A percentile compares a stretch with the other conserved stretches of the same genome.
phyloP scores from a whole-genome alignment of 331 rosid genomes.

The Pyrus hybrid region DNA sequence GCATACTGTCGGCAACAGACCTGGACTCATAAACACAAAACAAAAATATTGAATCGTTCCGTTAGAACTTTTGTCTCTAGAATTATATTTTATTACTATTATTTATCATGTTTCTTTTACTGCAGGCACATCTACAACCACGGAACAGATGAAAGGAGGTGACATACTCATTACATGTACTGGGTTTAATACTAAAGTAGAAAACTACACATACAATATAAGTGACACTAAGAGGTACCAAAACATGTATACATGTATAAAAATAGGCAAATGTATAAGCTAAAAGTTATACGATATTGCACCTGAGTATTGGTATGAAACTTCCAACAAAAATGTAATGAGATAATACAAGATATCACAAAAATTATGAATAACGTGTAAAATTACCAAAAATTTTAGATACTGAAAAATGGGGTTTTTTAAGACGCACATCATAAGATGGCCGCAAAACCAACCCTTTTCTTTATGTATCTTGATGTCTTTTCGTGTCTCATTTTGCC shows the following conservation, averaged over 20 bases:
- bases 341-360: background rate
- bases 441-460: slow-evolving; percentile 20
- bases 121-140: background rate
- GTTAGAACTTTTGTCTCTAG: background rate
- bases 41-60: background rate
- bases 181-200: background rate
- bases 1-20: background rate
- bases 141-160: background rate
- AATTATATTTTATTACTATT: background rate
- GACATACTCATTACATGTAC: background rate
- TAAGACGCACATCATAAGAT: slow-evolving; percentile 59
- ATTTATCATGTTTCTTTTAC: background rate
- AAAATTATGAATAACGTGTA: background rate
- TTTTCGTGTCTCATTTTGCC: slow-evolving; percentile 20
- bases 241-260: background rate
- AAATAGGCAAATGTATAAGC: background rate
- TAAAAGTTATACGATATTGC: background rate
- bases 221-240: background rate
- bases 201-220: background rate
- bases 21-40: background rate
- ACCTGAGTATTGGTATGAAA: background rate
- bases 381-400: slow-evolving; percentile 69
- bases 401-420: slow-evolving; percentile 67
- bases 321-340: background rate
- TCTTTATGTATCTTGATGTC: slow-evolving; percentile 16